Conservation (phyloP, 805 yeast species). For the Priceomyces castillae region DNA sequence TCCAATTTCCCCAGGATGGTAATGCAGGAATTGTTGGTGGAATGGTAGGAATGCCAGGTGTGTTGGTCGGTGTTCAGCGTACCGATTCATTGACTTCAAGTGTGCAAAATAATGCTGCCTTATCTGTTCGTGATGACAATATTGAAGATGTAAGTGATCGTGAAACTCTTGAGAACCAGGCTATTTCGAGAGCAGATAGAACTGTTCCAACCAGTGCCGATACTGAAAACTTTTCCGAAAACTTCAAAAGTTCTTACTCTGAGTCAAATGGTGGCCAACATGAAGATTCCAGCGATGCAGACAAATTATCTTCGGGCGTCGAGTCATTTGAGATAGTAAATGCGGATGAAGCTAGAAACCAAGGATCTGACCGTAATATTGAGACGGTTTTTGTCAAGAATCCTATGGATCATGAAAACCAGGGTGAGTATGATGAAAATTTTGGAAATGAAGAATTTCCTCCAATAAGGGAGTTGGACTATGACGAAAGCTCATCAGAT, state of each 20-base stretch:
- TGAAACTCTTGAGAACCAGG: constrained; percentile 33
- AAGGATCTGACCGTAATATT: constrained; percentile 7
- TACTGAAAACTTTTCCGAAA: constrained; percentile 12
- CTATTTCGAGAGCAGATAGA: constrained; percentile 3
- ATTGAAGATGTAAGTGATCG: constrained; percentile 44
- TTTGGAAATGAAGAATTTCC: constrained; percentile 52
- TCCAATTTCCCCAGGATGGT: constrained; percentile 37
- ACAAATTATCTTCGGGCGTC: constrained; percentile 42
- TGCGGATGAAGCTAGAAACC: constrained; percentile 43
- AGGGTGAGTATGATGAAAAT: background rate
- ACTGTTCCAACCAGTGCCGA: constrained; percentile 15
- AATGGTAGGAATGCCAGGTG: constrained; percentile 45
- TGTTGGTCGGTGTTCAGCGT: constrained; percentile 47
- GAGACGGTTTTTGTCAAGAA: constrained; percentile 6
- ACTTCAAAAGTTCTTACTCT: constrained; percentile 5
- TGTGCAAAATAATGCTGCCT: constrained; percentile 88
- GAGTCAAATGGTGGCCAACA: background rate
- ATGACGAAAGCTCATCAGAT: constrained; percentile 49
- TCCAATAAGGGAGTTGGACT: constrained; percentile 55
- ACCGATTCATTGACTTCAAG: constrained; percentile 86
- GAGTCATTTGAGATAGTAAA: constrained; percentile 56
- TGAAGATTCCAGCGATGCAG: constrained; percentile 34
- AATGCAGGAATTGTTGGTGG: constrained; percentile 36
- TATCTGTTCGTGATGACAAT: constrained; percentile 78
- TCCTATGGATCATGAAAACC: background rate